Base-by-base conservation (phyloP, 1,284 basidiomycete genomes). In the Polyporus tsugae region DNA sequence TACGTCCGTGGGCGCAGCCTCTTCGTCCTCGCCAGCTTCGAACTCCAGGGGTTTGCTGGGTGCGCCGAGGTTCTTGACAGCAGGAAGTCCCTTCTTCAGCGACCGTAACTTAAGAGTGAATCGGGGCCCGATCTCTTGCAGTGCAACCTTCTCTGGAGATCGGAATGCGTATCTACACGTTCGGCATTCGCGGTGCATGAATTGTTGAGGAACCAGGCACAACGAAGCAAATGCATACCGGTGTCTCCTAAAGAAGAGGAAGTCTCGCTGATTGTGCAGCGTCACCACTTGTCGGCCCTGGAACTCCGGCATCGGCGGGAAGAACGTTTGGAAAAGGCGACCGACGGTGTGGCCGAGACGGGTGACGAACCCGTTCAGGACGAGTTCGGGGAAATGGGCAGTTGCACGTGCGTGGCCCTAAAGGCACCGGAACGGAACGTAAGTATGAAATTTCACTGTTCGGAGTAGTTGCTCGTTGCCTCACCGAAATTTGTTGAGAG, bases 51-150 rank as follows among this genome's bases (percentile, higher is more conserved):
- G 79, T 70, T 85, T 84, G 1, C 89, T 82, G 17, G 84, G 82
- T 66, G 90, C 88, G 25, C 90, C 91, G 70, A 90, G 84, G 76
- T 84, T 86, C 75, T 88, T 83, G 29, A 96, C 93, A 6, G 91
- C 89, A 0, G 97, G 97, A 39, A 97, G 83, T 13, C 96, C 95
- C 75, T 95, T 95, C 77, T 94, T 91, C 70, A 99, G 80, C 84
- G 92, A 97, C 41, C 93, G 85, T 67, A 99, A 82, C 82, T 99
- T 99, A 22, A 99, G 85, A 0, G 98, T 99, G 78, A 99, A 99
- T 36, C 97, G 89, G 5, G 98, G 98, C 0, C 98, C 98, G 70
- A 99, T 99, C 80, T 99, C 98, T 80, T 99, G 98, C 62, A 99
- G 82, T 19, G 93, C 91, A 11, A 98, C 96, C 77, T 95, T 97